These are phyloP conservation scores for Kazachstania viticola DNA, from an alignment of 805 yeast genomes.

Conservation along the genomic window DNA sequence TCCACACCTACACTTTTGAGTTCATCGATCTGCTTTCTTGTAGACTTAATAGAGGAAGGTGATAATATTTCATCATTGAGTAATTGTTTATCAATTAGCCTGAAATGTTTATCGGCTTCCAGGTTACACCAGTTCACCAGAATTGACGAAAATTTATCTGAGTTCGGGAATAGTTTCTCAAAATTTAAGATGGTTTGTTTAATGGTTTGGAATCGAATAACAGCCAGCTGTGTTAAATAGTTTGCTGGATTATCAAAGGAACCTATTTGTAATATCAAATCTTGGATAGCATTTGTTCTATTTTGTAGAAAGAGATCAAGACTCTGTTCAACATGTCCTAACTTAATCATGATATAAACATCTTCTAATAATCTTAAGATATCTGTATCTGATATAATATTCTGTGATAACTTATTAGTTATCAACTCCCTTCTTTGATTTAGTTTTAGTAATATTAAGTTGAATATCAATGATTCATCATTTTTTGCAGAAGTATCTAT, in stretches of 20 bases:
- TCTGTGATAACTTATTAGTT: constrained; percentile 26
- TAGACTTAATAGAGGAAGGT: constrained; percentile 42
- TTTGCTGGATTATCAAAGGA: constrained; percentile 42
- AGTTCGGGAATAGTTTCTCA: constrained; percentile 36
- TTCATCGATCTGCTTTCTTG: constrained; percentile 48
- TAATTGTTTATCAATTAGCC: constrained; percentile 53
- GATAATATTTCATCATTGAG: constrained; percentile 47
- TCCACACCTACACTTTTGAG: constrained; percentile 59
- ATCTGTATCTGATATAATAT: constrained; percentile 23
- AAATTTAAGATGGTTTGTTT: constrained; percentile 46
- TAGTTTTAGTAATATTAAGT: constrained; percentile 26
- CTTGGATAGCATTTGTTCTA: constrained; percentile 35
- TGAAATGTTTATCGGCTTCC: constrained; percentile 49
- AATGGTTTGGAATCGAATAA: constrained; percentile 50
- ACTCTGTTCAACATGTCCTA: constrained; percentile 39
- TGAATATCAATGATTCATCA: constrained; percentile 25
- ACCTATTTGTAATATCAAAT: constrained; percentile 37
- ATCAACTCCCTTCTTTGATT: constrained; percentile 24
- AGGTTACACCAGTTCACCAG: constrained; percentile 70
- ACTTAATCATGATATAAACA: constrained; percentile 25
- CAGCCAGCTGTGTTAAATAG: constrained; percentile 50
- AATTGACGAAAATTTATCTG: constrained; percentile 36
- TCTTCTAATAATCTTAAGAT: constrained; percentile 16
- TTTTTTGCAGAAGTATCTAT: constrained; percentile 9
- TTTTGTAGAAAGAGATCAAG: constrained; percentile 37